Conservation (phyloP, 108 stramenopile species). For the Cyclostephanos tholiformis region DNA sequence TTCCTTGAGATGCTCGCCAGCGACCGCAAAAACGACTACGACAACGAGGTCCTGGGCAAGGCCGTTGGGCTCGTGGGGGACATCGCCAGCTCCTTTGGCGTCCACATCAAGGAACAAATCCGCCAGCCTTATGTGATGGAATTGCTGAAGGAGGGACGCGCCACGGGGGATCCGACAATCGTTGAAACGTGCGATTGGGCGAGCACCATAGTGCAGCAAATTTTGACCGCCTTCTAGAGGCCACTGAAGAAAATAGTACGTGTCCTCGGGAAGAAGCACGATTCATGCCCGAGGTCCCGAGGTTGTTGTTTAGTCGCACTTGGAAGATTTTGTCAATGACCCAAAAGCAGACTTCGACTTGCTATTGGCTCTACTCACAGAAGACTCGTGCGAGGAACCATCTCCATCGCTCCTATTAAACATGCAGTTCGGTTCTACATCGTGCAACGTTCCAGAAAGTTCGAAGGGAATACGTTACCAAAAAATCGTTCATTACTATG, state of each 20-base stretch:
- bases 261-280: background rate
- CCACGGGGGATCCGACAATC: constrained; percentile 58
- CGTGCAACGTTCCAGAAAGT: background rate
- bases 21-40: constrained; percentile 60
- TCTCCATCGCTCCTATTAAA: constrained; percentile 3
- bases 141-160: constrained; percentile 63
- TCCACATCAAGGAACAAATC: constrained; percentile 60
- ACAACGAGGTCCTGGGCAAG: constrained; percentile 77
- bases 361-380: constrained; percentile 39
- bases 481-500: background rate
- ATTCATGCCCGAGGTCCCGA: background rate
- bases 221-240: constrained; percentile 39
- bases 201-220: constrained; percentile 45
- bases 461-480: background rate
- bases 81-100: constrained; percentile 66
- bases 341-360: constrained; percentile 25
- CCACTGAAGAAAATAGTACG: background rate
- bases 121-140: constrained; percentile 66
- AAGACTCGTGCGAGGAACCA: constrained; percentile 11
- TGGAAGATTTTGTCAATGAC: constrained; percentile 16
- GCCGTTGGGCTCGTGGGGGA: constrained; percentile 86
- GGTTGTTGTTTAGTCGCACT: background rate
- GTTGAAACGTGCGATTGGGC: constrained; percentile 71
- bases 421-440: constrained; percentile 9
- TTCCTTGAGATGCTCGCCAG: constrained; percentile 70